Evolutionary conservation across 805 yeast genomes (phyloP).

Genomic region (Debaryomyces maramus): DNA sequence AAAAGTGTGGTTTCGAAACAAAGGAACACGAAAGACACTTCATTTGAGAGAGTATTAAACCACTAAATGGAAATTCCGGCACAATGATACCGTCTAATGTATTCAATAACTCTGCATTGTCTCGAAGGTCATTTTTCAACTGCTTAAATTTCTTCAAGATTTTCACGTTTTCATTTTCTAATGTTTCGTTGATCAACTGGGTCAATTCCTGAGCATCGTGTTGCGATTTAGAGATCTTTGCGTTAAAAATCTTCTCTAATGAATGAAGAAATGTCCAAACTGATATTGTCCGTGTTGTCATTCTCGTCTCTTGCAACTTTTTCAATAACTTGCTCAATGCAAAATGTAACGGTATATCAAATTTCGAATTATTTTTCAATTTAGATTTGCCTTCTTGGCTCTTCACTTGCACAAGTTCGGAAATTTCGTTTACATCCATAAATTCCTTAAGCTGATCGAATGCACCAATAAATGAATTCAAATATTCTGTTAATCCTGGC

Average conservation of each 20-base stretch:
- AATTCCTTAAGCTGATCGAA: conserved; percentile 24
- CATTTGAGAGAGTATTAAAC: conserved; percentile 64
- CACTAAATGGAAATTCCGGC: conserved; percentile 75
- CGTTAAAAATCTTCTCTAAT: conserved; percentile 69
- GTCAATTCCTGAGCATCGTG: conserved; percentile 95
- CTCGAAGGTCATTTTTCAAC: conserved; percentile 11
- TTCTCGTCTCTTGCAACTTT: conserved; percentile 63
- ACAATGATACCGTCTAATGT: conserved; percentile 23
- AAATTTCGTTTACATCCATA: conserved; percentile 18
- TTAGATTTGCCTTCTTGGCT: conserved; percentile 6
- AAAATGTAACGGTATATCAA: conserved; percentile 53
- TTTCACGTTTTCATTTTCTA: conserved; percentile 61
- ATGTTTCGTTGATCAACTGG: conserved; percentile 75
- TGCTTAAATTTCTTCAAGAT: conserved; percentile 34
- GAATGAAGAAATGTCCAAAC: conserved; percentile 79
- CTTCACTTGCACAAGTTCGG: conserved; percentile 9
- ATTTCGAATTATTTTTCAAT: conserved; percentile 8
- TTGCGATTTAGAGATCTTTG: conserved; percentile 72
- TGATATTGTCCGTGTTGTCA: conserved; percentile 54
- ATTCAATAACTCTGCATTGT: conserved; percentile 3
- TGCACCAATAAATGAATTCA: conserved; percentile 41
- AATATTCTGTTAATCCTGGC: conserved; percentile 57
- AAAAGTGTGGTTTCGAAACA: conserved; percentile 55
- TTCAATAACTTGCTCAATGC: conserved; percentile 53
- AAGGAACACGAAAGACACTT: conserved; percentile 67